Base-by-base conservation (phyloP, 225 moss, liverwort and hornwort genomes). In the Physcomitrellopsis africana region DNA sequence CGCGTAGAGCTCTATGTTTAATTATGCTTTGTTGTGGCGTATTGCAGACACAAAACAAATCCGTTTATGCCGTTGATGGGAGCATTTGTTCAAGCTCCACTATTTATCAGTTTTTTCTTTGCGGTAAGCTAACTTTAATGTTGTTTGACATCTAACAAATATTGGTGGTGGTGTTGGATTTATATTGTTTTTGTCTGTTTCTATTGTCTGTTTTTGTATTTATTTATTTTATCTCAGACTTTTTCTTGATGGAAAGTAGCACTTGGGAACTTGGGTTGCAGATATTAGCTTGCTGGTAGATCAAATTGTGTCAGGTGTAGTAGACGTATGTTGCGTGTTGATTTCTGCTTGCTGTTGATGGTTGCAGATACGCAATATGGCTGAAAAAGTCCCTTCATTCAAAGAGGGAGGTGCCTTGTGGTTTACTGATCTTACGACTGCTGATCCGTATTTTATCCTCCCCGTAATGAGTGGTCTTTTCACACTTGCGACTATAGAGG, bases 101-200 rank as follows among this genome's bases (percentile, higher is more conserved):
- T 99, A 54, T 95, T 99, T 67, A 99, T 99, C 87, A 95, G 99
- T 83, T 99, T 99, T 77, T 99, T 99, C 76, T 99, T 99, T 78
- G 99, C 93, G 73, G 97, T 97, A 79, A 83, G 93, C 75, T 29
- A 70, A 24, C 19, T 66, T 32, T 32, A 3, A 45, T 61, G 19
- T 41, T 73, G 15, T 54, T 69, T 69, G 51, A 51, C 29, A 7
- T 51, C 12, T 8, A 68, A 46, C 13, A 49, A 51, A 23, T 19
- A 56, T 26, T 37, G 47, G 68, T 42, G 60, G 17, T 68, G 22
- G 20, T 59, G 48, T 56, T 66, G n/a, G 32, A 37, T 37, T 37
- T 37, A 7, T 7, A 2, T 37, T 37, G 32, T 37, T 37, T 37
- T 37, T 37, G 7, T 37, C 4, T 37, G 4, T 37, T 37, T 37